A percentile compares a stretch with the other conserved stretches of the same genome.
Evolutionary conservation across 2,329 filamentous ascomycete species (phyloP).

Genomic region (Bipolaris victoriae): DNA sequence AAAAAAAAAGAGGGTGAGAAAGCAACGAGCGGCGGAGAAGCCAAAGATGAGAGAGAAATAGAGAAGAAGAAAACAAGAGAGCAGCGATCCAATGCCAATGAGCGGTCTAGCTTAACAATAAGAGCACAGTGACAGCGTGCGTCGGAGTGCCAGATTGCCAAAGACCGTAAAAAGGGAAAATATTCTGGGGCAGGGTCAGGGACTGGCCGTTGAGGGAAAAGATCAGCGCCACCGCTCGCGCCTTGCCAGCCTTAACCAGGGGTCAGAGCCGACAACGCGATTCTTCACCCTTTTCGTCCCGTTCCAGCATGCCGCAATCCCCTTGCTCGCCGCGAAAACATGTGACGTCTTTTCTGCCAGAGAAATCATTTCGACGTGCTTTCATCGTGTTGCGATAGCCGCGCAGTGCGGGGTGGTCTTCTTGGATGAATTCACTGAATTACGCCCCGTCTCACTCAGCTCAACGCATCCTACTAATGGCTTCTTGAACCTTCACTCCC

Average conservation of each 20-base stretch:
- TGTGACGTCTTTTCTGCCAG: constrained; percentile 9
- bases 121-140: constrained; percentile 14
- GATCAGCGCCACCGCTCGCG: background rate
- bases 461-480: background rate
- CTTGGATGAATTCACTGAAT: background rate
- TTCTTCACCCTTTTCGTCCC: background rate
- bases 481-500: background rate
- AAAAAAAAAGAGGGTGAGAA: background rate
- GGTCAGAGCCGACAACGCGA: constrained; percentile 6
- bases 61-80: background rate
- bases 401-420: no score
- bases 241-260: background rate
- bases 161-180: constrained; percentile 6
- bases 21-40: background rate
- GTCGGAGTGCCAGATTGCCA: constrained; percentile 9
- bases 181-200: constrained; percentile 12
- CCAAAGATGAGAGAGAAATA: background rate
- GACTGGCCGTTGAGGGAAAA: background rate
- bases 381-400: background rate
- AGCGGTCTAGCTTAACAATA: constrained; percentile 9
- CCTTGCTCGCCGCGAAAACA: constrained; percentile 13
- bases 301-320: background rate
- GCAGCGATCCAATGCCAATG: background rate
- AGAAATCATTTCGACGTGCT: background rate
- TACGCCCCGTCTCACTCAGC: background rate